phyloP scores from a whole-genome alignment of 495 filamentous ascomycete genomes.

The Hypoxylon cercidicola region DNA sequence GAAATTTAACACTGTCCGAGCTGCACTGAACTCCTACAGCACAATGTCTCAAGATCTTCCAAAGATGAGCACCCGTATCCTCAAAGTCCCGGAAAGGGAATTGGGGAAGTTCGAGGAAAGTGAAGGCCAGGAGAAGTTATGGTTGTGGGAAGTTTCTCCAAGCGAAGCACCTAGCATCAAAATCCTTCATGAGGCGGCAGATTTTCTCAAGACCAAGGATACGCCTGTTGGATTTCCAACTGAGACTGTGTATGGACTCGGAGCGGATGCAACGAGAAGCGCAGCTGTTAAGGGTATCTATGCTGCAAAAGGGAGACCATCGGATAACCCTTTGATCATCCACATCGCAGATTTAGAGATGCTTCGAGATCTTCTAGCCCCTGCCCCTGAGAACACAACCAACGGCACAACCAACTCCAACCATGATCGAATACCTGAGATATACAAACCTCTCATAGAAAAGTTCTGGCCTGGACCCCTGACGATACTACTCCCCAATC shows the following conservation, averaged over 20 bases:
- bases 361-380: constrained; percentile 70
- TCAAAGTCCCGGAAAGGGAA: constrained; percentile 26
- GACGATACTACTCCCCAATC: constrained; percentile 88
- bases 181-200: constrained; percentile 64
- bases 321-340: constrained; percentile 95
- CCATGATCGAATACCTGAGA: constrained; percentile 72
- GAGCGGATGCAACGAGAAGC: constrained; percentile 89
- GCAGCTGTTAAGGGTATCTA: constrained; percentile 92
- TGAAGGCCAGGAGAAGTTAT: constrained; percentile 35
- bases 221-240: constrained; percentile 94
- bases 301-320: constrained; percentile 85
- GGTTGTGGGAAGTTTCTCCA: constrained; percentile 41
- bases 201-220: constrained; percentile 68
- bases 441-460: constrained; percentile 83
- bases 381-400: constrained; percentile 31
- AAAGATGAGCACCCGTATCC: constrained; percentile 26
- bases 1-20: constrained; percentile 35
- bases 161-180: constrained; percentile 28
- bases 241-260: constrained; percentile 97
- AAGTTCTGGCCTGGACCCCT: constrained; percentile 95
- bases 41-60: constrained; percentile 45
- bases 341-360: constrained; percentile 86
- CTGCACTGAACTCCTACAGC: constrained; percentile 38
- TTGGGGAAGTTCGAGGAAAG: constrained; percentile 39
- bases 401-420: constrained; percentile 42